Evolutionary conservation across 257 asterid genomes (phyloP), one percentile per base, ranked within the genome.

Genomic region (Henckelia pumila): DNA sequence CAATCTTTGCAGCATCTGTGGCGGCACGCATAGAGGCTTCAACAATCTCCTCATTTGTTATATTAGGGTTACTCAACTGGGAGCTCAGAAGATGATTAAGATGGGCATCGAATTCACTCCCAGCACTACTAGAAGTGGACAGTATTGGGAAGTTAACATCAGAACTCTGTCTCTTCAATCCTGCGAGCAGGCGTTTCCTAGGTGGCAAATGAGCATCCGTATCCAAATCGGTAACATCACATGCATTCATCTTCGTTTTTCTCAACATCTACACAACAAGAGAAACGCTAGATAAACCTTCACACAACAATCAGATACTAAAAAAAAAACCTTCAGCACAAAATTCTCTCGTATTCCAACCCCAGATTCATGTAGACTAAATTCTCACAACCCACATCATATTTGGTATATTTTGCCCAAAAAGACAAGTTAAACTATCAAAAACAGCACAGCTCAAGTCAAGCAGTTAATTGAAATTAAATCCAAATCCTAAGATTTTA

Each of bases 181-280:
- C 98, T 25, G 98, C 98, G 30, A 92, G 81, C 67, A 89, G 95
- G 32, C 98, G 86, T 78, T 92, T 92, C 53, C 98, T 84, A 61
- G 98, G 98, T 28, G 98, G 98, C 81, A 92, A 81, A 79, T 83
- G 97, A 57, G 95, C 90, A 84, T 92, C 96, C 50, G 85, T 78
- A 66, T 88, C 89, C 83, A 81, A 85, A 81, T 87, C 81, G 80
- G 85, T 84, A 64, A 69, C 73, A 65, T 83, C 87, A 76, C 88
- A 85, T 35, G 77, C 67, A 77, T 85, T 87, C 44, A 78, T 71
- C 63, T 92, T 92, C 92, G 87, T 87, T 56, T 72, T 77, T 78
- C 68, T 80, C 83, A 75, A 84, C 82, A 84, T 79, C 80, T 66
- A 80, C 70, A 66, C 75, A 79, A n/a, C 52, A 71, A 70, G 76